These are phyloP conservation scores for Thraustotheca clavata DNA, from an alignment of 352 stramenopile species.

Conservation along the genomic window DNA sequence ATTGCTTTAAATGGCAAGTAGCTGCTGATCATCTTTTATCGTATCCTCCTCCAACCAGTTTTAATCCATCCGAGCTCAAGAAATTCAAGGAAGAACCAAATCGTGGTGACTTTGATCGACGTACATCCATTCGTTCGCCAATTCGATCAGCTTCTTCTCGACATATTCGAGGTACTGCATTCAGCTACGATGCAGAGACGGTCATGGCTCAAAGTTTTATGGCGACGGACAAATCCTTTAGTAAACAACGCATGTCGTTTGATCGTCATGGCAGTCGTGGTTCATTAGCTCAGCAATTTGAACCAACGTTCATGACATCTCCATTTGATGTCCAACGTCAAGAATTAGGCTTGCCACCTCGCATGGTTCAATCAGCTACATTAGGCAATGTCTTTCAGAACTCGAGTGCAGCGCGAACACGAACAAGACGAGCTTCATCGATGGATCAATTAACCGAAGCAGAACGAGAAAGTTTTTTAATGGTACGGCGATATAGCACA, in stretches of 20 bases:
- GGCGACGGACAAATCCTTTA: constrained; percentile 35
- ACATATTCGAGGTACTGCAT: constrained; percentile 57
- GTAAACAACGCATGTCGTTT: constrained; percentile 36
- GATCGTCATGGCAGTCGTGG: constrained; percentile 77
- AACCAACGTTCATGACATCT: neutral
- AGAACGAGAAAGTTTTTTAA: neutral
- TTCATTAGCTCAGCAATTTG: constrained; percentile 63
- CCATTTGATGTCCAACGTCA: neutral
- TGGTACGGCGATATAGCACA: neutral
- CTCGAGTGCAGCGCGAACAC: neutral
- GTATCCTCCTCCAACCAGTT: constrained; percentile 68
- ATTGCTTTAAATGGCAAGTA: constrained; percentile 46
- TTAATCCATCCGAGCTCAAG: constrained; percentile 32
- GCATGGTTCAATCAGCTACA: neutral
- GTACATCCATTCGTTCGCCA: neutral
- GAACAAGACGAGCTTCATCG: neutral
- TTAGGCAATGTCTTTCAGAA: neutral
- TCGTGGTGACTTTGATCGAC: neutral
- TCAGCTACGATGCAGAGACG: constrained; percentile 84
- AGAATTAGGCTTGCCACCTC: neutral
- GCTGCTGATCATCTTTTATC: constrained; percentile 63
- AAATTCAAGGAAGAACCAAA: constrained; percentile 9
- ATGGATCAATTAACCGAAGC: neutral
- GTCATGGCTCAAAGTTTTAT: constrained; percentile 87
- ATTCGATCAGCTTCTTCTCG: neutral